Conservation (phyloP, 768 basidiomycete genomes). For the Amanita polypyramis region DNA sequence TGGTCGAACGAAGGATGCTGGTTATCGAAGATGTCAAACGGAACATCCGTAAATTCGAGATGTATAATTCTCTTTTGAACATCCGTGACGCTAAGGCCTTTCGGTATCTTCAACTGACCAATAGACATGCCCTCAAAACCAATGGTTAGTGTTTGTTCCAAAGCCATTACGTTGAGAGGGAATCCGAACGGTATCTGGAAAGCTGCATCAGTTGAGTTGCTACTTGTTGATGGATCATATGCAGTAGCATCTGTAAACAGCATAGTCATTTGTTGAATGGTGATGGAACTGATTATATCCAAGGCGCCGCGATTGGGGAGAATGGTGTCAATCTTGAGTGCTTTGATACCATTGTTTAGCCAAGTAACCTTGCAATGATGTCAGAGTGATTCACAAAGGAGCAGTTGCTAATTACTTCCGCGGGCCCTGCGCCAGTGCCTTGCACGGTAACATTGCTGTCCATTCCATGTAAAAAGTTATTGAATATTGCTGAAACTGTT, state of each 20-base stretch:
- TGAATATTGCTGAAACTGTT: conserved; percentile 56
- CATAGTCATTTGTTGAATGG: conserved; percentile 47
- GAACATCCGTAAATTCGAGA: conserved; percentile 46
- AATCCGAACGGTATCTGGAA: conserved; percentile 65
- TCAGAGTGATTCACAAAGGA: background rate
- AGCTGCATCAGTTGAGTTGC: conserved; percentile 46
- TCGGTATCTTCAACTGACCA: conserved; percentile 50
- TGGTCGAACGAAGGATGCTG: conserved; percentile 42
- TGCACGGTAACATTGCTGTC: conserved; percentile 49
- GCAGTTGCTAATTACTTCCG: conserved; percentile 27
- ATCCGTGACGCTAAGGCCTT: conserved; percentile 47
- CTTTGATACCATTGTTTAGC: conserved; percentile 64
- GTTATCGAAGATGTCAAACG: conserved; percentile 43
- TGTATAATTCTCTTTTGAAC: conserved; percentile 52
- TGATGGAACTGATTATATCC: conserved; percentile 54
- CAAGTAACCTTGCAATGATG: conserved; percentile 42
- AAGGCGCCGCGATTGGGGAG: conserved; percentile 55
- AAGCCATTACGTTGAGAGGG: conserved; percentile 52
- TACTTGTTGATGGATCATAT: conserved; percentile 48
- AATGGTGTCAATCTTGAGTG: conserved; percentile 43
- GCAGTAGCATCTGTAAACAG: conserved; percentile 48
- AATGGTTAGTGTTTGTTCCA: conserved; percentile 50
- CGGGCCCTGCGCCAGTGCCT: conserved; percentile 47
- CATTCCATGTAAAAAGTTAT: conserved; percentile 59
- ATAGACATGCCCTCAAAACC: conserved; percentile 42